phyloP scores from a whole-genome alignment of 75 land plant genomes.

The Sequoiadendron giganteum region DNA sequence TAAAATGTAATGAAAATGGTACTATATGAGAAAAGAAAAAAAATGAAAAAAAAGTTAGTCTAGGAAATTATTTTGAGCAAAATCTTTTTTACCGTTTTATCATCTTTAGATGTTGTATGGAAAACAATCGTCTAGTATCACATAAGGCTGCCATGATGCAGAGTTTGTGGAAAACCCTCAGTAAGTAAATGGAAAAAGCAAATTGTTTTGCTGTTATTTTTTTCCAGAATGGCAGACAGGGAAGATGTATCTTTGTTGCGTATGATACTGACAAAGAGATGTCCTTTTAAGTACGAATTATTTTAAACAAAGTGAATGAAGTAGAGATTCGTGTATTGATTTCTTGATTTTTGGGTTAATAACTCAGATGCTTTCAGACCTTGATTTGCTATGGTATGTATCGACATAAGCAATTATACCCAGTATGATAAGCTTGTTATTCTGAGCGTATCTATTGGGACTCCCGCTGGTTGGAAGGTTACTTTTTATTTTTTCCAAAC shows the following conservation, averaged over 20 bases:
- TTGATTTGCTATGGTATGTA: not conserved
- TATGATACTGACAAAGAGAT: constrained; percentile 9
- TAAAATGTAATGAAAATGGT: not conserved
- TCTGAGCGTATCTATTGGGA: constrained; percentile 1
- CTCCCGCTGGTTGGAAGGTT: not conserved
- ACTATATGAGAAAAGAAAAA: not conserved
- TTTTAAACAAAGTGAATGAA: not conserved
- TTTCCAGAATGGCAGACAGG: constrained; percentile 1
- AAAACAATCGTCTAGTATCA: not conserved
- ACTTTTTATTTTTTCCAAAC: not conserved
- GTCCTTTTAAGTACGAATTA: constrained; percentile 9
- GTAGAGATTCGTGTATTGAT: not conserved
- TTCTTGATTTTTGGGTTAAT: not conserved
- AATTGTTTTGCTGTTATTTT: not conserved
- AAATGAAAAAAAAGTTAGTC: not conserved
- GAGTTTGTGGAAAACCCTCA: not conserved
- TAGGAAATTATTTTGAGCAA: not conserved
- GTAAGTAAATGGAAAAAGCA: not conserved
- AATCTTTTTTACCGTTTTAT: not conserved
- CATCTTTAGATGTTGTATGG: not conserved
- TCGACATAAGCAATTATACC: constrained; percentile 3
- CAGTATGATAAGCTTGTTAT: not conserved
- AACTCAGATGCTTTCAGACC: not conserved
- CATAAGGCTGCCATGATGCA: constrained; percentile 9
- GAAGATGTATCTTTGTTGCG: not conserved